Percentiles rank a stretch among this genome's conserved stretches.
Conservation (phyloP, 2,329 filamentous ascomycete species). For the Ascocoryne sarcoides region DNA sequence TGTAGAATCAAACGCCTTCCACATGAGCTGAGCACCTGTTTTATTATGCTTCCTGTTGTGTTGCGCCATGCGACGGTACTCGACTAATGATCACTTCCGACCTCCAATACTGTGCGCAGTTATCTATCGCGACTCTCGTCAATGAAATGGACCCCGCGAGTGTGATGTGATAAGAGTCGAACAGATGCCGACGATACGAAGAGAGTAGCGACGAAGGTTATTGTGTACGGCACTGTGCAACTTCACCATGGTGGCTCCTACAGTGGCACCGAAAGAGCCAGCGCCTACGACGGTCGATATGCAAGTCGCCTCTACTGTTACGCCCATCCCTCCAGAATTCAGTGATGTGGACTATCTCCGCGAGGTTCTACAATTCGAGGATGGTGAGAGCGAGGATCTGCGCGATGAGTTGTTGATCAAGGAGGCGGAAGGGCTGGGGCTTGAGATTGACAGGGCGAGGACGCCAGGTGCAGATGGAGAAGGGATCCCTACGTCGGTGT, state of each 20-base stretch:
- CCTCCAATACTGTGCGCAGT: no score
- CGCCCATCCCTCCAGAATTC: slow-evolving; percentile 13
- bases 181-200: no score
- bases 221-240: neutral
- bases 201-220: no score
- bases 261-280: neutral
- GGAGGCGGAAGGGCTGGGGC: slow-evolving; percentile 24
- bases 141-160: no score
- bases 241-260: neutral
- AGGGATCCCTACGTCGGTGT: slow-evolving; percentile 12
- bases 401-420: slow-evolving; percentile 19
- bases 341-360: slow-evolving; percentile 22
- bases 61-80: no score
- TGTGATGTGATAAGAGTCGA: no score
- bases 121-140: no score
- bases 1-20: no score
- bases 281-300: slow-evolving; percentile 15
- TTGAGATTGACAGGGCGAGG: slow-evolving; percentile 17
- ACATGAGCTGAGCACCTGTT: no score
- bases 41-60: no score
- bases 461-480: slow-evolving; percentile 9
- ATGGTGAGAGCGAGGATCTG: slow-evolving; percentile 18
- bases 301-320: slow-evolving; percentile 7
- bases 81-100: no score
- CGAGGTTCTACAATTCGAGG: slow-evolving; percentile 25